Percentiles rank a stretch among this genome's conserved stretches.
These are phyloP conservation scores for Chalaropsis thielavioides DNA, from an alignment of 2,329 filamentous ascomycete genomes.

Conservation along the genomic window DNA sequence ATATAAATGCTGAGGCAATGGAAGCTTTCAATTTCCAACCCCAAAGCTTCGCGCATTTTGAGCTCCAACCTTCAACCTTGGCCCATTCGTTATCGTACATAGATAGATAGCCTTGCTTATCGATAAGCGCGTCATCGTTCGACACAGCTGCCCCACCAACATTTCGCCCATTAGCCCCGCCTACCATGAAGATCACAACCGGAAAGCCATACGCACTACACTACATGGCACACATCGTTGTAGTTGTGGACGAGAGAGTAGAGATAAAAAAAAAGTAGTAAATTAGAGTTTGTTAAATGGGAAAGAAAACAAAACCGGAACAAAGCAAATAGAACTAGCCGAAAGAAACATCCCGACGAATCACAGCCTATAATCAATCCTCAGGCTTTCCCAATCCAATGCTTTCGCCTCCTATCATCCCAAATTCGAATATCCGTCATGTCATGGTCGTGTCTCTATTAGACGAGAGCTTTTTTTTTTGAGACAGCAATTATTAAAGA, in stretches of 20 bases:
- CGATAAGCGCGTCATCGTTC: slow-evolving; percentile 17
- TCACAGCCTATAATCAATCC: not conserved
- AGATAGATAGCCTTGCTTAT: slow-evolving; percentile 2
- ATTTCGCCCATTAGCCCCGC: not conserved
- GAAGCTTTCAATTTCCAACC: not conserved
- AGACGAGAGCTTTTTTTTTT: not conserved
- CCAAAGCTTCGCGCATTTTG: not conserved
- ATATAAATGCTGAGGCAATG: too few species aligned
- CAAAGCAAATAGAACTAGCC: not conserved
- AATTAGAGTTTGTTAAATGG: not conserved
- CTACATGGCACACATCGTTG: not conserved
- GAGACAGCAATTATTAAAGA: not conserved
- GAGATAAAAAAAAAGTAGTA: not conserved
- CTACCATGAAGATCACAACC: not conserved
- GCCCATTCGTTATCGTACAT: not conserved
- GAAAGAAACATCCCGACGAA: not conserved
- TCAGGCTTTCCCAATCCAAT: not conserved
- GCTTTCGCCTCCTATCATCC: not conserved
- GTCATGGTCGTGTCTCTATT: not conserved
- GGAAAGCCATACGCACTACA: not conserved
- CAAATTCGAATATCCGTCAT: not conserved
- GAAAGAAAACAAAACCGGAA: not conserved
- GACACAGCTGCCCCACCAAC: not conserved
- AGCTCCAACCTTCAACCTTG: too few species aligned
- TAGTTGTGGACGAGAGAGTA: not conserved